phyloP scores from a whole-genome alignment of 176 grass and related monocot species.

The Phoenix dactylifera region DNA sequence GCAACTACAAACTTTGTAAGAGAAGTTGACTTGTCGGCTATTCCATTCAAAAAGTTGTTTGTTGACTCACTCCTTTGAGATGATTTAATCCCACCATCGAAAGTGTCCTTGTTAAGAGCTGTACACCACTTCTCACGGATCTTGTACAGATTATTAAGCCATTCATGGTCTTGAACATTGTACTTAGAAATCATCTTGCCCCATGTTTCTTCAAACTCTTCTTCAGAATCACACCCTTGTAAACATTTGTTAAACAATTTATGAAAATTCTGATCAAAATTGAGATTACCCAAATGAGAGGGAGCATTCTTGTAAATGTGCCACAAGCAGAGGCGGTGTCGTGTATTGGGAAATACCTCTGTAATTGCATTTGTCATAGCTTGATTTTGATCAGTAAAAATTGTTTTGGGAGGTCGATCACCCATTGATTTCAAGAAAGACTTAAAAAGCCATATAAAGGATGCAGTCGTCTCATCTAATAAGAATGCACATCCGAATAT shows the following conservation, averaged over 20 bases:
- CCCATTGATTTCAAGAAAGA: constrained; percentile 80
- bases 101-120: constrained; percentile 58
- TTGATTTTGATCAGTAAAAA: constrained; percentile 73
- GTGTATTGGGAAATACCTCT: constrained; percentile 46
- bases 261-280: constrained; percentile 56
- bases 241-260: constrained; percentile 61
- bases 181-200: constrained; percentile 48
- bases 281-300: constrained; percentile 56
- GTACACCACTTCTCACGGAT: constrained; percentile 61
- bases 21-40: constrained; percentile 38
- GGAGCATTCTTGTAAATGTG: constrained; percentile 66
- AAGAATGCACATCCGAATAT: constrained; percentile 69
- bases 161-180: constrained; percentile 71
- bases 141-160: constrained; percentile 76
- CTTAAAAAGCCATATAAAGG: constrained; percentile 59
- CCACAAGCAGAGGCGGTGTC: constrained; percentile 59
- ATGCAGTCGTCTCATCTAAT: constrained; percentile 43
- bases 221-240: constrained; percentile 56
- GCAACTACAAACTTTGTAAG: constrained; percentile 30
- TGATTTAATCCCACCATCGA: constrained; percentile 61
- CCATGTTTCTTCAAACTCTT: constrained; percentile 66
- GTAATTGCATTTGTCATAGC: constrained; percentile 56
- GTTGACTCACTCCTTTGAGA: constrained; percentile 59
- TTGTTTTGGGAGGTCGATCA: constrained; percentile 38
- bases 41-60: constrained; percentile 52